These are phyloP conservation scores for Sesbania bispinosa DNA, from an alignment of 306 rosid species.

Conservation along the genomic window DNA sequence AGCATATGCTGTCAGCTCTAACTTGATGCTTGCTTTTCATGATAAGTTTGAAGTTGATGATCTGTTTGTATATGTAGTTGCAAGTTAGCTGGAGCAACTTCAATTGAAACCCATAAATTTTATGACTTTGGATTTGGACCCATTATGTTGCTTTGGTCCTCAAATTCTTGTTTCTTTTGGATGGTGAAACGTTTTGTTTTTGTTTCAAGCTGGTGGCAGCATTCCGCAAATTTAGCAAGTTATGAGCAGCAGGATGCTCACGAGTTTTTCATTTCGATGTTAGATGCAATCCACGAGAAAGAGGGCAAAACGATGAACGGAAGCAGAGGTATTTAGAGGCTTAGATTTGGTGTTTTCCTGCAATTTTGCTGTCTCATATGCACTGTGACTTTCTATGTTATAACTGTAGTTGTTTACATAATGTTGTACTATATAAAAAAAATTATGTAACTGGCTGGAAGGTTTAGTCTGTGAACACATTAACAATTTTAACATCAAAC, in stretches of 20 bases:
- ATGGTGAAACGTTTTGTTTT: constrained; percentile 51
- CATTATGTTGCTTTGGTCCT: constrained; percentile 4
- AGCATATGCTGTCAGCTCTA: neutral
- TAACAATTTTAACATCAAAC: neutral
- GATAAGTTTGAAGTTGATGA: constrained; percentile 5
- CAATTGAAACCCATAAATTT: constrained; percentile 14
- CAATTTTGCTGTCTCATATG: constrained; percentile 11
- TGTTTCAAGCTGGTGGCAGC: constrained; percentile 98
- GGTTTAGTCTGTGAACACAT: constrained; percentile 3
- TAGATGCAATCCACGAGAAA: constrained; percentile 89
- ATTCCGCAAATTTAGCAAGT: constrained; percentile 85
- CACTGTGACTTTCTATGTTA: neutral
- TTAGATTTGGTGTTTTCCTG: constrained; percentile 10
- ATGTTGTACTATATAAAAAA: neutral
- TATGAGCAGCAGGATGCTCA: constrained; percentile 98
- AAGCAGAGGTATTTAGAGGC: constrained; percentile 52
- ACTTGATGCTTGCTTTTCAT: constrained; percentile 22
- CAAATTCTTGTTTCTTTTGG: constrained; percentile 36
- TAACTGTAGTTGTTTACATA: neutral
- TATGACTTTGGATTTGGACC: constrained; percentile 28
- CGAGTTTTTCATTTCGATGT: constrained; percentile 90
- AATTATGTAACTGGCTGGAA: neutral
- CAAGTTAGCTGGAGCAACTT: constrained; percentile 16
- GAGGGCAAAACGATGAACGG: constrained; percentile 56
- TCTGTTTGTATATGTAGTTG: constrained; percentile 22